These are phyloP conservation scores for Agaricus bisporus DNA, from an alignment of 768 basidiomycete species.

Conservation along the genomic window DNA sequence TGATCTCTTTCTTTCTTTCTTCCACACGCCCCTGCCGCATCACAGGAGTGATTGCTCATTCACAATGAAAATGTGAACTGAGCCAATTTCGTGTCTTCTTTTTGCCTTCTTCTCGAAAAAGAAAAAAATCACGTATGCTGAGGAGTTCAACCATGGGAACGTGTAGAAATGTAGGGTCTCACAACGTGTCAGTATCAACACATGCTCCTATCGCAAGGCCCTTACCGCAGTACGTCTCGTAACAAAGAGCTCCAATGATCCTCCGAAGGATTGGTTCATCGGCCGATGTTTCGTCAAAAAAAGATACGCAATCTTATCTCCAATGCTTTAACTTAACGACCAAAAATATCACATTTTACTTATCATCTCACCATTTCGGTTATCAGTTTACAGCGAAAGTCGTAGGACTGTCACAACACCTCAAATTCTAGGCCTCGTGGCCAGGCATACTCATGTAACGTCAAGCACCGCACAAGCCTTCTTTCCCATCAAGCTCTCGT, in stretches of 20 bases:
- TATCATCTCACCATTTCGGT: neutral
- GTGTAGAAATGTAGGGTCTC: too few relatives aligned
- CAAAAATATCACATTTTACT: neutral
- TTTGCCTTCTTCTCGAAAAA: too few relatives aligned
- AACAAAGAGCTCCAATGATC: neutral
- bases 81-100: too few relatives aligned
- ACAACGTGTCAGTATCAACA: too few relatives aligned
- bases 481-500: slow-evolving; percentile 5
- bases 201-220: neutral
- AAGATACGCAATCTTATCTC: neutral
- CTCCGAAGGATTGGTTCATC: neutral
- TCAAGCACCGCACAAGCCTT: neutral
- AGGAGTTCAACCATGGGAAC: too few relatives aligned
- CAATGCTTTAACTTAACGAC: neutral
- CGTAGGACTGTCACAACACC: neutral
- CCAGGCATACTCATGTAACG: neutral
- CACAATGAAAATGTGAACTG: too few relatives aligned
- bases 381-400: neutral
- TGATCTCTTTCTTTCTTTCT: too few relatives aligned
- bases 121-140: too few relatives aligned
- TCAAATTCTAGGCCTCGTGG: neutral
- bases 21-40: too few relatives aligned
- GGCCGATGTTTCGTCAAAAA: neutral
- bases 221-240: neutral
- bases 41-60: too few relatives aligned